phyloP scores from a whole-genome alignment of 169 alveolate species.

The Theileria annulata region DNA sequence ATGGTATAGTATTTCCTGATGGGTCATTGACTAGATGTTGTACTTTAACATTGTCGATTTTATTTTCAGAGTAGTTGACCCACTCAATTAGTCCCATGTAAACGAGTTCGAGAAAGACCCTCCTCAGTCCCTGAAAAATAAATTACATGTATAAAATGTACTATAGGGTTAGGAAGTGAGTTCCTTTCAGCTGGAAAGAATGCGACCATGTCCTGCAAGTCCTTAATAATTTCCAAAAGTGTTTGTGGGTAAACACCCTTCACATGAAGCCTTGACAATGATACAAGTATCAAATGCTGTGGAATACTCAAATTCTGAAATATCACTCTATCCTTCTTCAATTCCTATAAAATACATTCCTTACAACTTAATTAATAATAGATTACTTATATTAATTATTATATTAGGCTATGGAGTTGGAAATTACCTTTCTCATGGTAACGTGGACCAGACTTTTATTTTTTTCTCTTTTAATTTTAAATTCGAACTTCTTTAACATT shows the following conservation, averaged over 20 bases:
- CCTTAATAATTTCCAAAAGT: conserved; percentile 24
- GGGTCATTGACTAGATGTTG: conserved; percentile 19
- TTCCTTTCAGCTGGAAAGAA: conserved; percentile 36
- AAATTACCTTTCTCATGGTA: neutral
- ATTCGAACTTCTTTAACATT: conserved; percentile 5
- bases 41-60: conserved; percentile 16
- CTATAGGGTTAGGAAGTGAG: conserved; percentile 35
- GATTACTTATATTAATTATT: no score
- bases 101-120: conserved; percentile 41
- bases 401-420: neutral
- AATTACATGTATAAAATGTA: conserved; percentile 7
- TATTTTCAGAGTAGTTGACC: conserved; percentile 45
- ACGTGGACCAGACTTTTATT: neutral
- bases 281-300: conserved; percentile 46
- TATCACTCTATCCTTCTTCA: neutral
- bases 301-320: conserved; percentile 45
- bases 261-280: conserved; percentile 47
- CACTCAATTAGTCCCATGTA: conserved; percentile 58
- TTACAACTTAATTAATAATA: no score
- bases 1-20: conserved; percentile 40
- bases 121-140: conserved; percentile 39
- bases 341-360: neutral
- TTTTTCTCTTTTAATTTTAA: neutral
- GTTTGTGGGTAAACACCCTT: conserved; percentile 57
- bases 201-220: conserved; percentile 32